phyloP scores from a whole-genome alignment of 441 rosid species.

The Croton setiger region DNA sequence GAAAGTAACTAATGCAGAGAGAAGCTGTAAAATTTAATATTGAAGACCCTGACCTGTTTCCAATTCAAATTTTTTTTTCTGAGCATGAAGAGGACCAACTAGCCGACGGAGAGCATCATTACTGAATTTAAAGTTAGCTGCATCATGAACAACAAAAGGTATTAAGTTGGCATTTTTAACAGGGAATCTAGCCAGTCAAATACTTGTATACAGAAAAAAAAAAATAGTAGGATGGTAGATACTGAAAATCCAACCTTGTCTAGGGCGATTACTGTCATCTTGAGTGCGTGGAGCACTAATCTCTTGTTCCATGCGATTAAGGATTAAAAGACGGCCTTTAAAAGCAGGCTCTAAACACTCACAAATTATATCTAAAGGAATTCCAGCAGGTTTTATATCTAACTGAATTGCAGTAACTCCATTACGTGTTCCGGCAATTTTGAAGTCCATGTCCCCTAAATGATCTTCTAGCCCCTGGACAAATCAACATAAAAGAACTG shows the following conservation, averaged over 20 bases:
- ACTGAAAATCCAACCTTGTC: constrained; percentile 51
- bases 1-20: neutral
- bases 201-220: constrained; percentile 11
- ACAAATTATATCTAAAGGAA: constrained; percentile 88
- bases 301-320: constrained; percentile 79
- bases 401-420: constrained; percentile 92
- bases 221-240: constrained; percentile 6
- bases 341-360: constrained; percentile 81
- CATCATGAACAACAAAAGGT: constrained; percentile 30
- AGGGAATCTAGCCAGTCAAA: constrained; percentile 11
- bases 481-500: constrained; percentile 21
- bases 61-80: constrained; percentile 84
- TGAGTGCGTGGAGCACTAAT: constrained; percentile 68
- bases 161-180: constrained; percentile 10
- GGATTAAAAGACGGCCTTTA: constrained; percentile 90
- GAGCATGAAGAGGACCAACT: constrained; percentile 82
- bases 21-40: neutral
- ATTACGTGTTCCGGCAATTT: constrained; percentile 87
- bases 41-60: constrained; percentile 66
- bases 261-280: constrained; percentile 57
- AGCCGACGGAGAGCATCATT: constrained; percentile 83
- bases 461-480: constrained; percentile 96
- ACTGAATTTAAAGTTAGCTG: constrained; percentile 74
- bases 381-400: constrained; percentile 99
- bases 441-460: constrained; percentile 98